These are phyloP conservation scores for Solanum corneliomulleri DNA, from an alignment of 257 asterid genomes.

Conservation along the genomic window DNA sequence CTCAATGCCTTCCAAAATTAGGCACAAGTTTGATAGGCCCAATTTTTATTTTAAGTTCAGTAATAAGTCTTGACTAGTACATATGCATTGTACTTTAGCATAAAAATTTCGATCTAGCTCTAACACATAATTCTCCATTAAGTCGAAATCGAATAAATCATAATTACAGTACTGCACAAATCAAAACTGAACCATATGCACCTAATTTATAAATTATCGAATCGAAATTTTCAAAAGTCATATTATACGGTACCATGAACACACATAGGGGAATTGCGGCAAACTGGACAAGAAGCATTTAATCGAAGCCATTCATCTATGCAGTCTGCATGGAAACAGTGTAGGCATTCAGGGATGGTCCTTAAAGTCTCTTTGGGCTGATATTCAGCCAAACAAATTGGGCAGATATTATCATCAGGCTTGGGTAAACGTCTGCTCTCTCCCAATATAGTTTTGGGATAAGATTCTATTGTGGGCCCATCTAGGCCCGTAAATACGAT, in stretches of 20 bases:
- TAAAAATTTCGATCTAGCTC: not conserved
- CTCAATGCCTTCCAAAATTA: too few relatives aligned
- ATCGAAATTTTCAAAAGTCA: not conserved
- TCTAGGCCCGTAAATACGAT: constrained; percentile 17
- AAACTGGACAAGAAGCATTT: constrained; percentile 45
- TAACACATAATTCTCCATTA: not conserved
- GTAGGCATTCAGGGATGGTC: constrained; percentile 43
- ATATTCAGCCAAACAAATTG: constrained; percentile 40
- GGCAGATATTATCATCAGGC: constrained; percentile 28
- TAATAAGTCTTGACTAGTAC: not conserved
- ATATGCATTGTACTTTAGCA: not conserved
- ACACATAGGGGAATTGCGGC: constrained; percentile 26
- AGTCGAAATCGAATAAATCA: not conserved
- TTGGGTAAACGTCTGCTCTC: constrained; percentile 41
- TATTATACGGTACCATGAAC: not conserved
- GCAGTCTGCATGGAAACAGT: constrained; percentile 42
- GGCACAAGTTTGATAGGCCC: too few relatives aligned
- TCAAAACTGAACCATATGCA: not conserved
- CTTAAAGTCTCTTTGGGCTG: constrained; percentile 35
- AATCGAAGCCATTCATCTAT: constrained; percentile 47
- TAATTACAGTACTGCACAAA: not conserved
- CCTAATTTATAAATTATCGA: not conserved
- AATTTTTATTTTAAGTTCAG: too few relatives aligned
- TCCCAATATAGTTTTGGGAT: constrained; percentile 37
- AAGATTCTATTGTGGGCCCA: constrained; percentile 31